Evolutionary conservation across 495 filamentous ascomycete species (phyloP).

Genomic region (Trichodelitschia bisporula): DNA sequence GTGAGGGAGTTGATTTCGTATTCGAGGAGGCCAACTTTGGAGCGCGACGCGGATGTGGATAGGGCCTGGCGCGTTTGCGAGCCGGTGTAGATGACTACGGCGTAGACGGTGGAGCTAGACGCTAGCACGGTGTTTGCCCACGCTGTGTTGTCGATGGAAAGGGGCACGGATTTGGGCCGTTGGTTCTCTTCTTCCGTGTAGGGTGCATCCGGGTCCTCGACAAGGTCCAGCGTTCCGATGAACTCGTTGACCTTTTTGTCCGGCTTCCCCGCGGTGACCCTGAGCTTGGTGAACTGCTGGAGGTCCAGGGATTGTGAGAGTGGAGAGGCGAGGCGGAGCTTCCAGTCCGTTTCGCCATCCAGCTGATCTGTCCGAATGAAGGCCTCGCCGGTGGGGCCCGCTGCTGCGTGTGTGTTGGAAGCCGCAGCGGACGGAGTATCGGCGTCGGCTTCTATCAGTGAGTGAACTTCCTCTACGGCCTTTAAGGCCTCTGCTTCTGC

Average conservation of each 20-base stretch:
- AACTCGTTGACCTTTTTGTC: constrained; percentile 89
- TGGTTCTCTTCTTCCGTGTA: constrained; percentile 2
- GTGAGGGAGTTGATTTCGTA: constrained; percentile 96
- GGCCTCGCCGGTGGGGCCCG: constrained; percentile 43
- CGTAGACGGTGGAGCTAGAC: constrained; percentile 65
- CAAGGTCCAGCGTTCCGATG: constrained; percentile 51
- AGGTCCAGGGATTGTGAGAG: constrained; percentile 51
- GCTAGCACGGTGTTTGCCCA: constrained; percentile 98
- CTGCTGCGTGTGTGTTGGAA: not conserved
- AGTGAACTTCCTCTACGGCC: constrained; percentile 3
- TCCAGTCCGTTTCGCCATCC: constrained; percentile 98
- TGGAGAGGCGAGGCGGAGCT: constrained; percentile 65
- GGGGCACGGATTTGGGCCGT: constrained; percentile 34
- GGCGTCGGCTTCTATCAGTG: not conserved
- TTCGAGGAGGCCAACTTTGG: constrained; percentile 80
- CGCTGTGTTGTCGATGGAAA: constrained; percentile 91
- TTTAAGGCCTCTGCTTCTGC: constrained; percentile 10
- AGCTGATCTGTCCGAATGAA: constrained; percentile 97
- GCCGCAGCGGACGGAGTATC: not conserved
- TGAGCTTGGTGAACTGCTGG: constrained; percentile 44
- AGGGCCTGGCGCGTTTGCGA: constrained; percentile 84
- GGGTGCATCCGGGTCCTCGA: not conserved
- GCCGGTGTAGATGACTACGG: constrained; percentile 82
- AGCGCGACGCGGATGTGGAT: constrained; percentile 73
- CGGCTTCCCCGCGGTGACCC: constrained; percentile 64